Conservation (phyloP, 441 rosid genomes). For the Bocquillonia castaneifolia region DNA sequence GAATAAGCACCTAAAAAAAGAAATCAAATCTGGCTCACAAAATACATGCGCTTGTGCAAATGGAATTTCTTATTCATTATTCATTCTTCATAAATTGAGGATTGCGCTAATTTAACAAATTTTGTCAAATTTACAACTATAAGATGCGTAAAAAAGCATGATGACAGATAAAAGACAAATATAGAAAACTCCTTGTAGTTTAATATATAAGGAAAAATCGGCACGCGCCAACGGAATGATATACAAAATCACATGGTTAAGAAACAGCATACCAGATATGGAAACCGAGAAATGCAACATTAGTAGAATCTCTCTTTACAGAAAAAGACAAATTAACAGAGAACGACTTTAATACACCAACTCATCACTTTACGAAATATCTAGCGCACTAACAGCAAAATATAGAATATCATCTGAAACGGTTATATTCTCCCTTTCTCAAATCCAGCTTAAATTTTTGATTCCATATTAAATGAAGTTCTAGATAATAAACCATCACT, state of each 20-base stretch:
- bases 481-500: neutral
- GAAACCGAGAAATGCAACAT: neutral
- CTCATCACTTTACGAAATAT: neutral
- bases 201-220: neutral
- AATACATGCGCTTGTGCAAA: neutral
- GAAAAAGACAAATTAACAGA: neutral
- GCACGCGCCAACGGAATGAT: no score
- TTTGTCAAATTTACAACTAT: neutral
- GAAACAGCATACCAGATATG: neutral
- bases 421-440: neutral
- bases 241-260: neutral
- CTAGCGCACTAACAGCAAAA: neutral
- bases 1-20: neutral
- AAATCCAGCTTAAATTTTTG: neutral
- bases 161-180: neutral
- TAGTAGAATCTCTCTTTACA: neutral
- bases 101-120: neutral
- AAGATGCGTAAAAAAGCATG: neutral
- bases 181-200: neutral
- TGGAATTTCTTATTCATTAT: neutral
- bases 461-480: conserved; percentile 8
- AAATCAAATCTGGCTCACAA: neutral
- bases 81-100: neutral
- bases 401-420: neutral
- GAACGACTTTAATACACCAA: neutral